phyloP scores from a whole-genome alignment of 306 rosid species.

The Pueraria montana region DNA sequence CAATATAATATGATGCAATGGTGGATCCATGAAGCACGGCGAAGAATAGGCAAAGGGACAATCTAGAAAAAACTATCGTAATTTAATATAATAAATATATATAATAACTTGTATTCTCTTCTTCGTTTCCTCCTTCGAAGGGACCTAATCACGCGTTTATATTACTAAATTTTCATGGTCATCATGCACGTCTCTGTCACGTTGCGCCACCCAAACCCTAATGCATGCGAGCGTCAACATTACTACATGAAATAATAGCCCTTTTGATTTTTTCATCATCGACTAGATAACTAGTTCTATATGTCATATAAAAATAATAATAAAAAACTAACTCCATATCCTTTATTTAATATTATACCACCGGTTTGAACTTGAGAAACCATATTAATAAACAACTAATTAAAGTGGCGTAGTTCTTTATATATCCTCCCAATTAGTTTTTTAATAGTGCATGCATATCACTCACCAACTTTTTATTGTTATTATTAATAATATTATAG shows the following conservation, averaged over 20 bases:
- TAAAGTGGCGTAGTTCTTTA: background rate
- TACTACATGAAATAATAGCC: conserved; percentile 58
- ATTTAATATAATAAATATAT: background rate
- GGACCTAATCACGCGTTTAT: conserved; percentile 45
- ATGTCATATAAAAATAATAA: conserved; percentile 36
- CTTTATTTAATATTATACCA: conserved; percentile 21
- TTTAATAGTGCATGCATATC: conserved; percentile 61
- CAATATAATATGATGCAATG: conserved; percentile 40
- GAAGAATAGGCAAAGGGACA: conserved; percentile 58
- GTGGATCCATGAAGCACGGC: conserved; percentile 85
- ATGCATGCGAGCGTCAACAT: conserved; percentile 64
- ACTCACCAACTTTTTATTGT: conserved; percentile 44
- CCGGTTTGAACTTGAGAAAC: conserved; percentile 23
- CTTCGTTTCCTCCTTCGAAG: conserved; percentile 32
- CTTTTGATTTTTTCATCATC: conserved; percentile 48
- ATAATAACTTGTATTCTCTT: background rate
- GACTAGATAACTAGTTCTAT: conserved; percentile 28
- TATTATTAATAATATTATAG: conserved; percentile 1
- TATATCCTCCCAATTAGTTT: conserved; percentile 12
- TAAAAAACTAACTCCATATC: background rate
- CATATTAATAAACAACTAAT: conserved; percentile 22
- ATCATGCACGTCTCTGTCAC: conserved; percentile 93
- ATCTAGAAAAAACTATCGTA: background rate
- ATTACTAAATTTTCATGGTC: conserved; percentile 49
- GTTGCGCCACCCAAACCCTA: conserved; percentile 65